Evolutionary conservation across 2,329 filamentous ascomycete species (phyloP).

Genomic region (Pseudohalonectria lignicola): DNA sequence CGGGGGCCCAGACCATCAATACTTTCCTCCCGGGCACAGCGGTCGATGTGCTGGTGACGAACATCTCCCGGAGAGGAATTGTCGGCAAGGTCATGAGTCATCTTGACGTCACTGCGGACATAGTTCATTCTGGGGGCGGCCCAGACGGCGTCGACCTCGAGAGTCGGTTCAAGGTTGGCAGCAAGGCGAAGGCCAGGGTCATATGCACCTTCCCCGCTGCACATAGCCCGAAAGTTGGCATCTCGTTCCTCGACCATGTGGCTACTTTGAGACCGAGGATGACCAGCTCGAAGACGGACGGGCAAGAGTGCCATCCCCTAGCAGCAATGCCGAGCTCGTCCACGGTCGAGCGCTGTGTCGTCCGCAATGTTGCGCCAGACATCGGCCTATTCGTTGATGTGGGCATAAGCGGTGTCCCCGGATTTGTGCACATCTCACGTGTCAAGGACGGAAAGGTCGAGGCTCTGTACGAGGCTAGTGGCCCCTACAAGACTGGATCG

Average conservation of each 20-base stretch:
- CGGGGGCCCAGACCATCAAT: conserved; percentile 75
- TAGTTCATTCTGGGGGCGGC: conserved; percentile 76
- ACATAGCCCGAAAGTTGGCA: conserved; percentile 71
- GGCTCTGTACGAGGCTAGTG: conserved; percentile 62
- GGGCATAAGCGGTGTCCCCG: conserved; percentile 55
- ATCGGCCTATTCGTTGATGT: conserved; percentile 75
- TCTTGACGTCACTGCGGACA: conserved; percentile 80
- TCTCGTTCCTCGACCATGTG: conserved; percentile 82
- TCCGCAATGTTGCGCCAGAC: conserved; percentile 68
- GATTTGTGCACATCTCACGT: conserved; percentile 90
- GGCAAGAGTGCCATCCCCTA: conserved; percentile 29
- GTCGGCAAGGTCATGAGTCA: conserved; percentile 86
- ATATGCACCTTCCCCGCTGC: conserved; percentile 77
- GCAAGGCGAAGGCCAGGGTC: conserved; percentile 75
- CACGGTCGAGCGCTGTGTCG: conserved; percentile 64
- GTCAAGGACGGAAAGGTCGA: conserved; percentile 88
- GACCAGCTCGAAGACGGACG: conserved; percentile 18
- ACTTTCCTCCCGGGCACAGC: conserved; percentile 86
- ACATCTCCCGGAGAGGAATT: conserved; percentile 64
- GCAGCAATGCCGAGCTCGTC: conserved; percentile 60
- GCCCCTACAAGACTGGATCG: conserved; percentile 67
- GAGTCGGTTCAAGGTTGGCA: conserved; percentile 70
- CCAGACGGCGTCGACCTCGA: conserved; percentile 59
- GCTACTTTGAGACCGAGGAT: conserved; percentile 45
- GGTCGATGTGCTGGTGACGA: conserved; percentile 73